Evolutionary conservation across 75 land plant genomes (phyloP), one percentile per base, ranked within the genome.

Genomic region (Ceratopteris richardii): DNA sequence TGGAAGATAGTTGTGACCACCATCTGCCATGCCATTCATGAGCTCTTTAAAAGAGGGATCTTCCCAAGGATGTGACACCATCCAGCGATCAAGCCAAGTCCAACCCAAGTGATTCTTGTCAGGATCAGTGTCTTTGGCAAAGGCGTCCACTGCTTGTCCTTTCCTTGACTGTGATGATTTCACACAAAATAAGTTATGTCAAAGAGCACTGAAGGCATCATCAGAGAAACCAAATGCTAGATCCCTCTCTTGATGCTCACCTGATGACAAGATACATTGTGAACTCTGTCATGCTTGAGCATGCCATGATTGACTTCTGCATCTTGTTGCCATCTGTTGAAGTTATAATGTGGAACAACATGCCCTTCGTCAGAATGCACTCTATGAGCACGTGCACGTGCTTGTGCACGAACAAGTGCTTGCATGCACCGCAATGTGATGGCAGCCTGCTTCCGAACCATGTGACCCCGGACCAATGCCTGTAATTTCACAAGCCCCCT

Each of bases 361-460:
- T n/a, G n/a, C n/a, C n/a, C n/a, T n/a, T n/a, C n/a, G n/a, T n/a
- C n/a, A n/a, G n/a, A n/a, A n/a, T n/a, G n/a, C n/a, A n/a, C n/a
- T n/a, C n/a, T n/a, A n/a, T n/a, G n/a, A n/a, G n/a, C n/a, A n/a
- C n/a, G n/a, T n/a, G n/a, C 70, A 0, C 88, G 81, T 7, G 96
- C 92, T 63, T 90, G 96, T 17, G 87, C 96, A 18, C 96, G 77
- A 28, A 87, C 92, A 0, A 90, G 79, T 7, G 96, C 92, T n/a
- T n/a, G n/a, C n/a, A n/a, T n/a, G n/a, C n/a, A n/a, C n/a, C n/a
- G n/a, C n/a, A n/a, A n/a, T 0, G 91, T 90, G 21, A 83, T 83
- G 13, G 87, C 87, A 0, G 91, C 96, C 60, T 90, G 96, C 54
- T 84, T 83, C 60, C 96, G 61, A 30, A 85, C 89, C 19, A 62